Evolutionary conservation across 2,329 filamentous ascomycete genomes (phyloP).

Genomic region (Dactylellina haptotyla): DNA sequence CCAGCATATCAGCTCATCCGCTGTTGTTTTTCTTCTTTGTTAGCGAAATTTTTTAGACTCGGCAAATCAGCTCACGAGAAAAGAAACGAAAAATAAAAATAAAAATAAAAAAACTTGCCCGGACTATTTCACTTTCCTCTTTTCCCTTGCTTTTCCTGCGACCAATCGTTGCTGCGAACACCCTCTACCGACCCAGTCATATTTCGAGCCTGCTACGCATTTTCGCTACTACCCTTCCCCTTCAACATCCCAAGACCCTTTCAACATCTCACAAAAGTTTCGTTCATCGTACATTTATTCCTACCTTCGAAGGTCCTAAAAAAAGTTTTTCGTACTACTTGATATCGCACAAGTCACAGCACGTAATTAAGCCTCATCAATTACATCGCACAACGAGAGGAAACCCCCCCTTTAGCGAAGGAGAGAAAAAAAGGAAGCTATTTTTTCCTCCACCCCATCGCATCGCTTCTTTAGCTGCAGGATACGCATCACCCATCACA

Average conservation of each 20-base stretch:
- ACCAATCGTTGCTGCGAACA: constrained; percentile 28
- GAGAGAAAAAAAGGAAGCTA: constrained; percentile 28
- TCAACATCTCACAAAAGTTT: constrained; percentile 29
- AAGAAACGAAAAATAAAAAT: too few species aligned
- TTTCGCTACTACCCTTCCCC: constrained; percentile 24
- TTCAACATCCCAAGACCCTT: constrained; percentile 27
- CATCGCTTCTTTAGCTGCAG: constrained; percentile 33
- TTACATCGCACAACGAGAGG: constrained; percentile 33
- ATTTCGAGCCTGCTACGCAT: constrained; percentile 22
- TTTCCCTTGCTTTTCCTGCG: neutral
- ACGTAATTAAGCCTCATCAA: constrained; percentile 54
- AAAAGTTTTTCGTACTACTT: constrained; percentile 43
- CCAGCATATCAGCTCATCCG: constrained; percentile 4
- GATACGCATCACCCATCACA: constrained; percentile 44
- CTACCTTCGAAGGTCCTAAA: constrained; percentile 23
- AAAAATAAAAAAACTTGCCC: constrained; percentile 32
- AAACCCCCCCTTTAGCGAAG: constrained; percentile 33
- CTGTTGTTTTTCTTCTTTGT: constrained; percentile 10
- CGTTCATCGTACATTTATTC: constrained; percentile 8
- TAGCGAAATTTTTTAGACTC: constrained; percentile 29
- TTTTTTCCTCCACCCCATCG: constrained; percentile 27
- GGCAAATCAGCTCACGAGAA: constrained; percentile 27
- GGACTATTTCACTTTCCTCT: neutral
- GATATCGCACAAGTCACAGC: constrained; percentile 44
- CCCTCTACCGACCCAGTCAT: constrained; percentile 27